Base-by-base conservation (phyloP, 108 stramenopile species). In the Halocafeteria seosinensis region DNA sequence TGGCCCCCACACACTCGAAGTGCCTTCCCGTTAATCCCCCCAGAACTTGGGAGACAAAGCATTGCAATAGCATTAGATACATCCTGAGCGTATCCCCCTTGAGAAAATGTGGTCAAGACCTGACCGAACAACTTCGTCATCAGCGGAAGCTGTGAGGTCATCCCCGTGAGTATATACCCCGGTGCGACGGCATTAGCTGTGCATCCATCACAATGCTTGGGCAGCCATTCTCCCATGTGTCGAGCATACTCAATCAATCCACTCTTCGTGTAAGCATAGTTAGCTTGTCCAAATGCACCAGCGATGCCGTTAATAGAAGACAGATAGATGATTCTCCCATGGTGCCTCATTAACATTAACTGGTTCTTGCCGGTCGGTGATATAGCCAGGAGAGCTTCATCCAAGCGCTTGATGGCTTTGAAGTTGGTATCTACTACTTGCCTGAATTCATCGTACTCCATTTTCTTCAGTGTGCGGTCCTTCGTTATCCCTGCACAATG, bases 151-250 rank as follows among this genome's bases (percentile, higher is more conserved):
- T 21, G 29, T 21, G 11, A 27, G 21, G 65, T 66, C 65, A 66
- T 66, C 28, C 61, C 65, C 1, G 65, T 66, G 38, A 60, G 58
- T 55, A 66, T 66, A 34, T 60, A 66, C 11, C 65, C 65, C 31
- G 65, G 65, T 9, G 65, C 65, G 8, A 66, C 51, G 34, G 65
- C 65, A 24, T 66, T 66, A 21, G 50, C 51, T 11, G 59, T 61
- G 0, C 28, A 21, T 25, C 65, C 65, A n/a, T n/a, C n/a, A n/a
- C n/a, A n/a, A 0, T 21, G 21, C 23, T 25, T 26, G 5, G 50
- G 58, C 55, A 26, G 27, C 27, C 1, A 31, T 59, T 11, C 1
- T 8, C 28, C 60, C n/a, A 66, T 25, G 12, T 25, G 8, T 29
- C 21, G 21, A 0, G 60, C 65, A 25, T 66, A 66, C 0, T 17